Base-by-base conservation (phyloP, 176 grass and related monocot species). In the Oryza longistaminata region DNA sequence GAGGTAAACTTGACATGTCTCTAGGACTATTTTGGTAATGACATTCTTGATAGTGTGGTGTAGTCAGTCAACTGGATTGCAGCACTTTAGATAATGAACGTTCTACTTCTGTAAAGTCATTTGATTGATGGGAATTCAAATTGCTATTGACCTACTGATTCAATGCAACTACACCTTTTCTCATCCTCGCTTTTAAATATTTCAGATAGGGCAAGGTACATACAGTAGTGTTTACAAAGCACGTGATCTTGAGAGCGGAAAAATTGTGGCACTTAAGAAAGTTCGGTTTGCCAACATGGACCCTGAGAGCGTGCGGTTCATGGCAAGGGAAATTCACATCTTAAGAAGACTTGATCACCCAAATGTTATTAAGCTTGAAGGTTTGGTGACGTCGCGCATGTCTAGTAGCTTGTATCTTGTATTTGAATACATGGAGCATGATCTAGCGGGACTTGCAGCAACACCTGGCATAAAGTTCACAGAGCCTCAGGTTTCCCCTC, bases 371-470 rank as follows among this genome's bases (percentile, higher is more conserved):
- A 96, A 94, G 83, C 92, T 99, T 58, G 97, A 99, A 94, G 97
- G 93, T 61, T 85, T 99, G 70, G 93, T 99, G 81, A 96, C 97
- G 0, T 99, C 97, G 4, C 84, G 88, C 81, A 91, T 96, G 90
- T 99, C 97, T 31, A 92, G 87, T 79, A 96, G 88, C 90, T 87
- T 99, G 65, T 99, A 94, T 87, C 90, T 99, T 55, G 97, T 99
- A 74, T 94, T 99, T 66, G 97, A 99, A 85, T 99, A 99, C 86
- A 99, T 99, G 97, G 97, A 99, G 49, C 97, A 99, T 61, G 97
- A 99, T 78, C 83, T 99, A 81, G 91, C 86, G 0, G 97, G 97
- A 81, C 91, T 99, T 53, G 93, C 94, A 64, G 92, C 91, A 53
- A 96, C 97, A 77, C 93, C 97, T 55, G 88, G 97, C 64, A 83